Conservation (phyloP, 805 yeast genomes). For the Metschnikowia matae region DNA sequence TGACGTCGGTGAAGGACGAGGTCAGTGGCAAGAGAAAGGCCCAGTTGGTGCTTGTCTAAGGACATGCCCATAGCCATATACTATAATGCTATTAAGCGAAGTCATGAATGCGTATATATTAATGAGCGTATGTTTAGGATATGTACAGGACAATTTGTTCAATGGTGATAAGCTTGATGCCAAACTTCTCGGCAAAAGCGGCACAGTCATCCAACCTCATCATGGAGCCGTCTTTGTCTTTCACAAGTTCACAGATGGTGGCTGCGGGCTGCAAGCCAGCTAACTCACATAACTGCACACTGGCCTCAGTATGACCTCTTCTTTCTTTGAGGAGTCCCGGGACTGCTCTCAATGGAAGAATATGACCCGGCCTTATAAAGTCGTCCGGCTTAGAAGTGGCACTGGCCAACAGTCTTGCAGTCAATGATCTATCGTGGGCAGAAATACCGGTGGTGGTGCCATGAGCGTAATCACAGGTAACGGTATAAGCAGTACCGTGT, state of each 20-base stretch:
- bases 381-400: conserved; percentile 53
- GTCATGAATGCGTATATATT: not conserved
- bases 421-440: conserved; percentile 88
- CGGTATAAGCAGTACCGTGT: conserved; percentile 96
- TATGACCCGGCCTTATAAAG: conserved; percentile 90
- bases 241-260: conserved; percentile 89
- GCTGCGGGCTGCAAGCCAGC: conserved; percentile 82
- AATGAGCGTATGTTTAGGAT: not conserved
- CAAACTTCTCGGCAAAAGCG: conserved; percentile 57
- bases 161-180: conserved; percentile 72
- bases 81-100: not conserved
- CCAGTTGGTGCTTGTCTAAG: conserved; percentile 55
- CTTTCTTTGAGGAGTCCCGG: conserved; percentile 78
- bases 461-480: conserved; percentile 78
- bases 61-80: not conserved
- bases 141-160: conserved; percentile 64
- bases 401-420: conserved; percentile 69
- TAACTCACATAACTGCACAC: conserved; percentile 77
- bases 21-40: conserved; percentile 91
- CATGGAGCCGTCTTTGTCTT: conserved; percentile 92
- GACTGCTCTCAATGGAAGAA: conserved; percentile 87
- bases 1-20: conserved; percentile 78
- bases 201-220: conserved; percentile 87
- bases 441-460: conserved; percentile 97
- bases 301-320: conserved; percentile 97